Conservation (phyloP, 139 green algal genomes). For the Klebsormidium nitens region DNA sequence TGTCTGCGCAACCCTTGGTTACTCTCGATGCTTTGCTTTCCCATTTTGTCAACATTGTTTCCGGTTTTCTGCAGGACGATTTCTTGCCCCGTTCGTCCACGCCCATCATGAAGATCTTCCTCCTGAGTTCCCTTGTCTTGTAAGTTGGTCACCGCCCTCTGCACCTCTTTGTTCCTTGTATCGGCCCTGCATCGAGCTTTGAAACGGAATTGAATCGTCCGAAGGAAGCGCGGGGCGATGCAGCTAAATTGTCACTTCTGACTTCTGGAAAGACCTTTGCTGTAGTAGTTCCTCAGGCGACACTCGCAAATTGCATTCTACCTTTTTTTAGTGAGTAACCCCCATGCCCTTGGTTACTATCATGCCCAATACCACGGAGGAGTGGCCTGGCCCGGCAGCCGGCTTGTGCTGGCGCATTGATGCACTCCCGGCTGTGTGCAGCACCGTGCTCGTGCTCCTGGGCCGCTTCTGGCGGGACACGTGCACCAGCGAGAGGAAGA, state of each 20-base stretch:
- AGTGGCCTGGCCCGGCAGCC: not conserved
- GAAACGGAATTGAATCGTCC: too few species aligned
- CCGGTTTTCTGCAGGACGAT: conserved; percentile 16
- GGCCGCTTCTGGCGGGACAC: conserved; percentile 7
- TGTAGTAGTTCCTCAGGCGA: too few species aligned
- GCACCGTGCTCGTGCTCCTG: conserved; percentile 7
- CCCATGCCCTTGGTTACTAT: not conserved
- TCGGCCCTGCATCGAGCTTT: too few species aligned
- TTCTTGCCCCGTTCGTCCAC: conserved; percentile 23
- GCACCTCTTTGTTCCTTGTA: not conserved
- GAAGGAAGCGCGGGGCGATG: too few species aligned
- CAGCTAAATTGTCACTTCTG: not conserved
- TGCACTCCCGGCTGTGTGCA: not conserved
- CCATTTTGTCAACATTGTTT: not conserved
- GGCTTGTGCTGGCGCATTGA: not conserved
- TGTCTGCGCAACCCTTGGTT: not conserved
- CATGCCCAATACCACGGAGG: too few species aligned
- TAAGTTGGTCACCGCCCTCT: conserved; percentile 5
- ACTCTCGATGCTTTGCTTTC: not conserved
- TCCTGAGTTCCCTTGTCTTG: conserved; percentile 5
- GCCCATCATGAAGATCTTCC: conserved; percentile 11
- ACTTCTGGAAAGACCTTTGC: not conserved
- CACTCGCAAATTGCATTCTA: too few species aligned
- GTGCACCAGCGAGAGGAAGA: conserved; percentile 11
- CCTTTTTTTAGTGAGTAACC: not conserved